A percentile compares a stretch with the other conserved stretches of the same genome.
Evolutionary conservation across 176 grass and related monocot genomes (phyloP).

Genomic region (Juncus inflexus): DNA sequence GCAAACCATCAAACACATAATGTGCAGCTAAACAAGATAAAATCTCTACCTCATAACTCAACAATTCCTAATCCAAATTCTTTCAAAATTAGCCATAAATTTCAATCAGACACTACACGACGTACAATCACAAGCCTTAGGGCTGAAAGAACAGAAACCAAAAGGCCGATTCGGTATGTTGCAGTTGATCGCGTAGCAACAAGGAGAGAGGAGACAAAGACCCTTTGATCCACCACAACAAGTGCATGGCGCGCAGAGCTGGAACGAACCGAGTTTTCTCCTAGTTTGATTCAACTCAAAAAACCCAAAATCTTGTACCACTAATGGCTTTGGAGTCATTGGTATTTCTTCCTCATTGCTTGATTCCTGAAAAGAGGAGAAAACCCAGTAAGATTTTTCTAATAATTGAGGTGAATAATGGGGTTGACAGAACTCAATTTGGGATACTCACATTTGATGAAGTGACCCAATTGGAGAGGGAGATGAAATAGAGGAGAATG

Average conservation of each 20-base stretch:
- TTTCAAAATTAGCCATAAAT: not conserved
- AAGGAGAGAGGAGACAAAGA: slow-evolving; percentile 70
- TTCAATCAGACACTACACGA: slow-evolving; percentile 55
- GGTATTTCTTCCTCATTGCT: slow-evolving; percentile 8
- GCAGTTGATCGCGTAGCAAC: slow-evolving; percentile 99
- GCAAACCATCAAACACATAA: not conserved
- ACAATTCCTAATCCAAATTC: too few species aligned
- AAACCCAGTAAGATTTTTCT: not conserved
- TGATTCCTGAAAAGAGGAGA: slow-evolving; percentile 13
- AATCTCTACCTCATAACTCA: too few species aligned
- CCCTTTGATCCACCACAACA: slow-evolving; percentile 66
- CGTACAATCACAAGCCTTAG: slow-evolving; percentile 71
- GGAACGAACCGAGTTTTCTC: slow-evolving; percentile 64
- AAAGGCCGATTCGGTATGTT: slow-evolving; percentile 96
- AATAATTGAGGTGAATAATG: not conserved
- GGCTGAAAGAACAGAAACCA: slow-evolving; percentile 90
- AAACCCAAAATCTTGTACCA: slow-evolving; percentile 29
- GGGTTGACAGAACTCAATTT: not conserved
- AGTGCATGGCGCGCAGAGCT: slow-evolving; percentile 88
- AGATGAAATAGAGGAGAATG: slow-evolving; percentile 31
- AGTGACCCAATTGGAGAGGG: not conserved
- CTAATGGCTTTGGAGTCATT: slow-evolving; percentile 33
- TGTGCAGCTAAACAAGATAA: not conserved
- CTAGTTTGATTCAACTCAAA: slow-evolving; percentile 58
- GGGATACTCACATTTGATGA: slow-evolving; percentile 2